phyloP scores from a whole-genome alignment of 352 stramenopile genomes.

The Sclerospora graminicola region DNA sequence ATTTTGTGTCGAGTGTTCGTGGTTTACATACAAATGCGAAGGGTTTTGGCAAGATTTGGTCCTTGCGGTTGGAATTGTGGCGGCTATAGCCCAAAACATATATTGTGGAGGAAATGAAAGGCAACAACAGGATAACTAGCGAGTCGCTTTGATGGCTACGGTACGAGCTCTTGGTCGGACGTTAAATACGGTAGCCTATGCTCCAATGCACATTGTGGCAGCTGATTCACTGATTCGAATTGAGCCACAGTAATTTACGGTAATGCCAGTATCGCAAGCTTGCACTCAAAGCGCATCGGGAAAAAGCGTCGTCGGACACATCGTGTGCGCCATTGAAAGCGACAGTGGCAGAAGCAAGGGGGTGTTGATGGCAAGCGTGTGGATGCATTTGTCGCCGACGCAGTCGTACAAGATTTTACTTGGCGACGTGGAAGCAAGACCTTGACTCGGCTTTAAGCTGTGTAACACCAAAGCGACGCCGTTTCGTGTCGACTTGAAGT shows the following conservation, averaged over 20 bases:
- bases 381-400: slow-evolving; percentile 68
- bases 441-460: too few relatives aligned
- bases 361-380: slow-evolving; percentile 29
- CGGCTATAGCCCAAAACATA: slow-evolving; percentile 10
- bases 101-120: slow-evolving; percentile 21
- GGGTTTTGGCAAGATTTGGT: slow-evolving; percentile 51
- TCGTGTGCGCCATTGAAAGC: slow-evolving; percentile 26
- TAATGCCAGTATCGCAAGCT: slow-evolving; percentile 75
- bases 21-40: slow-evolving; percentile 37
- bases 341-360: slow-evolving; percentile 14
- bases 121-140: slow-evolving; percentile 28
- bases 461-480: too few relatives aligned
- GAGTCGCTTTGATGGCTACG: slow-evolving; percentile 31
- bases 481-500: too few relatives aligned
- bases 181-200: slow-evolving; percentile 20
- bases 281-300: slow-evolving; percentile 73
- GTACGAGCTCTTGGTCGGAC: slow-evolving; percentile 43
- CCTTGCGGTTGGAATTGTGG: slow-evolving; percentile 13
- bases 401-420: slow-evolving; percentile 73
- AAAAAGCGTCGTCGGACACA: slow-evolving; percentile 48
- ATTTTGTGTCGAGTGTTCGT: slow-evolving; percentile 34
- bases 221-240: slow-evolving; percentile 19
- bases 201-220: slow-evolving; percentile 27
- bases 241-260: slow-evolving; percentile 32
- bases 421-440: too few relatives aligned